phyloP scores from a whole-genome alignment of 2,329 filamentous ascomycete species.

The Seiridium unicorne region DNA sequence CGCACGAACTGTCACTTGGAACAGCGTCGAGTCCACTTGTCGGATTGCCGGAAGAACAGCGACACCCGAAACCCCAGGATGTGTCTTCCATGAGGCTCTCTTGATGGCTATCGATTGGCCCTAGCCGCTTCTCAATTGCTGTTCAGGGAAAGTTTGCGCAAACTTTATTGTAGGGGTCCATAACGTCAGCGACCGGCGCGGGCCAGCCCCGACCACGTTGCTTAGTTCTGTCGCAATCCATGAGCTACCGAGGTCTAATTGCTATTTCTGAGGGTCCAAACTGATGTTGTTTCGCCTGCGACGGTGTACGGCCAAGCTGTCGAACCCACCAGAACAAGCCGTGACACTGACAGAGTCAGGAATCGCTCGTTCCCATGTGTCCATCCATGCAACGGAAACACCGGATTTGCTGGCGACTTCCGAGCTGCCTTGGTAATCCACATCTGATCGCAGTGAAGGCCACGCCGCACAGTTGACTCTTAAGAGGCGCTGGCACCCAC shows the following conservation, averaged over 20 bases:
- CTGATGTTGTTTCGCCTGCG: not conserved
- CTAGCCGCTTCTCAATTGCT: conserved; percentile 2
- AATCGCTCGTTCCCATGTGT: not conserved
- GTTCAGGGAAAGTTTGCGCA: not conserved
- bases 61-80: not conserved
- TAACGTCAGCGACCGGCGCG: not conserved
- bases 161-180: not conserved
- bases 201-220: not conserved
- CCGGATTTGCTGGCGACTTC: not conserved
- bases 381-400: conserved; percentile 3
- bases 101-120: not conserved
- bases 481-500: not conserved
- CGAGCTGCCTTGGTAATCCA: not conserved
- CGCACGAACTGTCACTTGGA: not conserved
- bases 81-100: not conserved
- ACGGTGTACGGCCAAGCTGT: not conserved
- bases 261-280: not conserved
- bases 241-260: not conserved
- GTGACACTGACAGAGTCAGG: not conserved
- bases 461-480: not conserved
- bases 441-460: not conserved
- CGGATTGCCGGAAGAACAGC: not conserved
- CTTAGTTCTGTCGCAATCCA: not conserved
- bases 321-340: not conserved
- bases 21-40: not conserved